A percentile compares a stretch with the other conserved stretches of the same genome.
Conservation (phyloP, 495 filamentous ascomycete species). For the Penicillium riverlandense region DNA sequence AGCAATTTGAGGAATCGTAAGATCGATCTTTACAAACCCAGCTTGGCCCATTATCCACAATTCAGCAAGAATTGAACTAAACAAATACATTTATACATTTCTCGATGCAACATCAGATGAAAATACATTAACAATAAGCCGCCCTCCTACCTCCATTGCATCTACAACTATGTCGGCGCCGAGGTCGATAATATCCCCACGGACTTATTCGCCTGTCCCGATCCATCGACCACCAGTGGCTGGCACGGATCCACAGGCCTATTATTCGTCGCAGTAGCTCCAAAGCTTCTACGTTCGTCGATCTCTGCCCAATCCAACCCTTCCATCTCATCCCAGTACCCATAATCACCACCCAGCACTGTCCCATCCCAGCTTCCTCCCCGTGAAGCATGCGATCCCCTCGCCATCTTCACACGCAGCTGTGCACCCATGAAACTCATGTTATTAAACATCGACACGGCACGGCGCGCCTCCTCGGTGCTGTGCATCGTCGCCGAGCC, state of each 20-base stretch:
- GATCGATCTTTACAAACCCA: too few species aligned
- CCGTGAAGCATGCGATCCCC: neutral
- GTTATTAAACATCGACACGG: constrained; percentile 24
- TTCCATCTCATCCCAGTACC: neutral
- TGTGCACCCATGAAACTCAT: constrained; percentile 22
- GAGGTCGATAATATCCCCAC: constrained; percentile 10
- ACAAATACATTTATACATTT: too few species aligned
- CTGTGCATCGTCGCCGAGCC: constrained; percentile 27
- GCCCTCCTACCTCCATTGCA: too few species aligned
- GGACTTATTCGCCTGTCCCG: constrained; percentile 13
- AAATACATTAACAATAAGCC: too few species aligned
- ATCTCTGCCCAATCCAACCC: neutral
- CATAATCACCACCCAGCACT: neutral
- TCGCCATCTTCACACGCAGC: constrained; percentile 23
- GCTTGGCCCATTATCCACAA: too few species aligned
- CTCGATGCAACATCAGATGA: too few species aligned
- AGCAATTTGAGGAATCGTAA: too few species aligned
- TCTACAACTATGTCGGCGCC: constrained; percentile 8
- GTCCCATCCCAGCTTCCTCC: constrained; percentile 7
- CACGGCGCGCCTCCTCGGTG: constrained; percentile 28
- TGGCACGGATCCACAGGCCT: constrained; percentile 10
- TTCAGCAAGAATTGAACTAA: too few species aligned
- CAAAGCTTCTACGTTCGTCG: neutral
- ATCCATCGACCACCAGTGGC: constrained; percentile 36
- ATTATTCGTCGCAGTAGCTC: neutral